A percentile compares a stretch with the other conserved stretches of the same genome.
phyloP scores from a whole-genome alignment of 2,329 filamentous ascomycete species.

The Akanthomyces muscarius region DNA sequence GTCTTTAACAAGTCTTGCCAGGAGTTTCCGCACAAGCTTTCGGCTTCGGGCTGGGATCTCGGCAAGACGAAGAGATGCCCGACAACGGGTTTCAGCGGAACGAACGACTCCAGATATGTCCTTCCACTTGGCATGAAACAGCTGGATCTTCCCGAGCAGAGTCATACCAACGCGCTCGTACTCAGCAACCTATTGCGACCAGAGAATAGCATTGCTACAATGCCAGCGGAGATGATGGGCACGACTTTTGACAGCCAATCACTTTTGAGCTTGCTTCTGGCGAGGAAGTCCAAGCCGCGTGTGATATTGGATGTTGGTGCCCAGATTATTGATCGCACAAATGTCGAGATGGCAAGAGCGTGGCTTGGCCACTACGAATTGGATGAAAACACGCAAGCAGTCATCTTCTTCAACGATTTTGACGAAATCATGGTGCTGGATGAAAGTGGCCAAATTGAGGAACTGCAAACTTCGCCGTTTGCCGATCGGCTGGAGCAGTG shows the following conservation, averaged over 20 bases:
- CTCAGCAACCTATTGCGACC: conserved; percentile 52
- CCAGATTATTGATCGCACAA: conserved; percentile 61
- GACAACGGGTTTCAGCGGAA: conserved; percentile 66
- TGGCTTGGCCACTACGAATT: conserved; percentile 44
- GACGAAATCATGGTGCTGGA: conserved; percentile 55
- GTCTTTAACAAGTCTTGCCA: conserved; percentile 60
- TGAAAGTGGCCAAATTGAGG: conserved; percentile 41
- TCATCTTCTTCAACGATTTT: conserved; percentile 54
- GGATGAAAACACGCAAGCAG: conserved; percentile 23
- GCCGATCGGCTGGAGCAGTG: conserved; percentile 52
- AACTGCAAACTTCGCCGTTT: conserved; percentile 57
- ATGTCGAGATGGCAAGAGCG: conserved; percentile 45
- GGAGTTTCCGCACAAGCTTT: conserved; percentile 61
- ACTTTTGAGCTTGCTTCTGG: conserved; percentile 35
- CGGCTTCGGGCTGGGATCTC: conserved; percentile 65
- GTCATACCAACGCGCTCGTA: conserved; percentile 66
- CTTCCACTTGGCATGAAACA: conserved; percentile 50
- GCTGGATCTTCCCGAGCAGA: conserved; percentile 33
- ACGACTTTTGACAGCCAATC: conserved; percentile 26
- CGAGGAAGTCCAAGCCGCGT: conserved; percentile 31
- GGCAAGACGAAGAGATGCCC: conserved; percentile 43
- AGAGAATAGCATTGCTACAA: conserved; percentile 42
- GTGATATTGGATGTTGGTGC: conserved; percentile 71
- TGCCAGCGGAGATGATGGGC: neutral
- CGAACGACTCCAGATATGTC: conserved; percentile 56